phyloP scores from a whole-genome alignment of 495 filamentous ascomycete species.

The Filosporella fistucella region DNA sequence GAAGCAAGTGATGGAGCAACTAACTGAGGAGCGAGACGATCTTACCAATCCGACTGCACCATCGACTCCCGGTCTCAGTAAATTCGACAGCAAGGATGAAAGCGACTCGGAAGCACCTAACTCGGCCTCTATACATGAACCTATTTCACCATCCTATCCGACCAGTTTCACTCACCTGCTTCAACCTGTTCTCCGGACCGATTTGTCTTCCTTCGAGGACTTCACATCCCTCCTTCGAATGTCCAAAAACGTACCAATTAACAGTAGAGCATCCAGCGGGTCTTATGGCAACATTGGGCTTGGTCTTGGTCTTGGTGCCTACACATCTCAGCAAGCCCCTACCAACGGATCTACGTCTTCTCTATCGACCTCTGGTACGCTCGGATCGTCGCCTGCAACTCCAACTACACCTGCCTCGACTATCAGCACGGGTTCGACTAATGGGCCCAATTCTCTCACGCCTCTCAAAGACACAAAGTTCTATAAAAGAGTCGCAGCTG shows the following conservation, averaged over 20 bases:
- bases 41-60: slow-evolving; percentile 42
- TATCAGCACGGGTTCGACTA: slow-evolving; percentile 34
- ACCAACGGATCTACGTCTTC: slow-evolving; percentile 30
- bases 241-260: slow-evolving; percentile 51
- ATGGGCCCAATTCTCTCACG: slow-evolving; percentile 22
- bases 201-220: slow-evolving; percentile 76
- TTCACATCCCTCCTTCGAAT: slow-evolving; percentile 73
- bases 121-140: slow-evolving; percentile 44
- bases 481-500: slow-evolving; percentile 80
- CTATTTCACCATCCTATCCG: slow-evolving; percentile 71
- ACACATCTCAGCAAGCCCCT: slow-evolving; percentile 18
- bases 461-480: slow-evolving; percentile 83
- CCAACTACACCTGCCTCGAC: slow-evolving; percentile 46
- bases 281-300: slow-evolving; percentile 60
- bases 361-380: slow-evolving; percentile 24
- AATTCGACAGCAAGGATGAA: slow-evolving; percentile 41
- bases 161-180: slow-evolving; percentile 81
- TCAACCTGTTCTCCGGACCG: slow-evolving; percentile 75
- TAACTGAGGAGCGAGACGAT: slow-evolving; percentile 73
- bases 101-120: slow-evolving; percentile 33
- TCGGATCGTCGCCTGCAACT: slow-evolving; percentile 41
- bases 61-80: slow-evolving; percentile 55
- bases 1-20: slow-evolving; percentile 85
- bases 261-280: slow-evolving; percentile 63
- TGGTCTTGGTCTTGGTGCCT: slow-evolving; percentile 41